phyloP scores from a whole-genome alignment of 208 protist species.

The Tritrichomonas musculus region DNA sequence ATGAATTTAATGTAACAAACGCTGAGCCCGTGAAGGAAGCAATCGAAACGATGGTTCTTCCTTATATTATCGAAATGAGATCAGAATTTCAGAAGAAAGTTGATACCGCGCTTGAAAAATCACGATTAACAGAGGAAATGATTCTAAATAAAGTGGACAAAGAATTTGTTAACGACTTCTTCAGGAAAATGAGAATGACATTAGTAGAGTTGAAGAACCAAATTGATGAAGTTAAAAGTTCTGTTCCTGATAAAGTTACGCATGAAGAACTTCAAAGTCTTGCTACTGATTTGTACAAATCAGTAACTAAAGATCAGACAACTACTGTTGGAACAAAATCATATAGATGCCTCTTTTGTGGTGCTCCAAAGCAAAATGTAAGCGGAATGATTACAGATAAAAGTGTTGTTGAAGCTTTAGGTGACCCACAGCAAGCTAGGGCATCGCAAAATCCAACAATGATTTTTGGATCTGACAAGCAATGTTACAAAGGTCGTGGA shows the following conservation, averaged over 20 bases:
- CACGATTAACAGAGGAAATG: not conserved
- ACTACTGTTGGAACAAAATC: not conserved
- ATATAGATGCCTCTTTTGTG: not conserved
- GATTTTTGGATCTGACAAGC: not conserved
- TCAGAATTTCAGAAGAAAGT: not conserved
- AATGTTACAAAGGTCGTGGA: not conserved
- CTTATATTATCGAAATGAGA: not conserved
- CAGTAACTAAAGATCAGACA: not conserved
- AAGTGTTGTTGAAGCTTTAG: not conserved
- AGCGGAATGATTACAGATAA: not conserved
- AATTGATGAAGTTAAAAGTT: not conserved
- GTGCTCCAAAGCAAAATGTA: not conserved
- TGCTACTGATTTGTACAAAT: not conserved
- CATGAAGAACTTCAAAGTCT: not conserved
- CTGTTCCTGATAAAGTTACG: conserved; percentile 17
- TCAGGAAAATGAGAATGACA: not conserved
- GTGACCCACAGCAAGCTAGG: not conserved
- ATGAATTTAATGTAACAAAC: not conserved
- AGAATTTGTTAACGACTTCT: not conserved
- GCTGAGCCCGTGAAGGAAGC: not conserved
- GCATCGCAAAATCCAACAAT: not conserved
- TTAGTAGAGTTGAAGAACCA: not conserved
- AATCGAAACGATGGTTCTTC: not conserved
- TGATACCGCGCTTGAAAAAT: not conserved
- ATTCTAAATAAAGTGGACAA: not conserved